Evolutionary conservation across 768 basidiomycete species (phyloP).

Genomic region (Leccinum boreale): DNA sequence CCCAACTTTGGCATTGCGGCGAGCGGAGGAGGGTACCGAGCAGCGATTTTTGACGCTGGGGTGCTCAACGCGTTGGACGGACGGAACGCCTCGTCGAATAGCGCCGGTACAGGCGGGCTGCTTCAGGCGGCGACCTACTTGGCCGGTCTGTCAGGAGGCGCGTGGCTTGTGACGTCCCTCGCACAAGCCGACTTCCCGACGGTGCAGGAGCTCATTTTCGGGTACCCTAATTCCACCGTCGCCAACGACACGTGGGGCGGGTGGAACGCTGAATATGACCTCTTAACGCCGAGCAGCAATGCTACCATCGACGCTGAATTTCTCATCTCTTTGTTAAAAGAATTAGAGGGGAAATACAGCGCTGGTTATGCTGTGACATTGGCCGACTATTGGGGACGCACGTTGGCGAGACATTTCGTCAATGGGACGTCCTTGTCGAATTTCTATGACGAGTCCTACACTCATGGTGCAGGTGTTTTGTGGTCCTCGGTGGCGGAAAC

Average conservation of each 20-base stretch:
- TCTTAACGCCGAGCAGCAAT: slow-evolving; percentile 19
- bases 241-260: slow-evolving; percentile 29
- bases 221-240: slow-evolving; percentile 17
- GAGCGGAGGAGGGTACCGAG: slow-evolving; percentile 57
- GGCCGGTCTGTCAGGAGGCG: slow-evolving; percentile 47
- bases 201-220: slow-evolving; percentile 38
- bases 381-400: slow-evolving; percentile 27
- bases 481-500: slow-evolving; percentile 33
- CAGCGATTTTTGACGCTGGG: slow-evolving; percentile 53
- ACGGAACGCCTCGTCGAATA: slow-evolving; percentile 41
- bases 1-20: slow-evolving; percentile 48
- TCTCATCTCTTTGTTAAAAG: slow-evolving; percentile 19
- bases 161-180: slow-evolving; percentile 40
- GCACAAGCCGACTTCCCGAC: slow-evolving; percentile 40
- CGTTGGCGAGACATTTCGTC: slow-evolving; percentile 36
- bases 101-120: slow-evolving; percentile 46
- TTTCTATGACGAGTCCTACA: slow-evolving; percentile 27
- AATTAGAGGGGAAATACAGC: slow-evolving; percentile 29
- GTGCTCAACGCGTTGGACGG: slow-evolving; percentile 49
- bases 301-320: slow-evolving; percentile 14
- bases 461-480: slow-evolving; percentile 34
- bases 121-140: slow-evolving; percentile 53
- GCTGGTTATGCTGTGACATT: slow-evolving; percentile 32
- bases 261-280: slow-evolving; percentile 29
- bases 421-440: slow-evolving; percentile 35